Base-by-base conservation (phyloP, 1,284 basidiomycete genomes). In the Peniophora sp. region DNA sequence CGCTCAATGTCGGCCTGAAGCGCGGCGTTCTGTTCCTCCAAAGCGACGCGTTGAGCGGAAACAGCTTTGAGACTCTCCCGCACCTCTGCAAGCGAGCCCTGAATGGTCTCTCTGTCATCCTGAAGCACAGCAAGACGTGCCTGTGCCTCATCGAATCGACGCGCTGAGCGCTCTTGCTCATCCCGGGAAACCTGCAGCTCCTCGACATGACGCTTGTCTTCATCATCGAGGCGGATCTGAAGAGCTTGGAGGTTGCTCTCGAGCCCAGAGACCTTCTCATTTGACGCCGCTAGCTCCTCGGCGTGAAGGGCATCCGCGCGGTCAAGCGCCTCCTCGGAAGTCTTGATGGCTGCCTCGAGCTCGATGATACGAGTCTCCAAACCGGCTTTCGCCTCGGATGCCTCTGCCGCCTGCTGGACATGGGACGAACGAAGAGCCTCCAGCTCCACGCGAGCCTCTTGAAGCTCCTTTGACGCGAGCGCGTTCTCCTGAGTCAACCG, bases 1-100 rank as follows among this genome's bases (percentile, higher is more conserved):
- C 79, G 76, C 60, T 88, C 83, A 20, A 78, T 64, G 58, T 88
- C 83, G 2, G 83, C 81, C 50, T 78, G 75, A 15, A 87, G 65
- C 15, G 68, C 65, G 0, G 83, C 85, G 39, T 74, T 71, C 55
- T 81, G 70, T 34, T 71, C 69, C 53, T 85, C 78, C 22, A 84
- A n/a, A 15, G 43, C 43, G 23, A 20, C 43, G 23, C 43, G 20
- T 23, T 45, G n/a, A 8, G 14, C 23, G 9, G 18, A 24, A 24
- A 20, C 43, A 24, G 20, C 3, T n/a, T 20, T 22, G 5, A 45
- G 61, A 10, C 53, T 48, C 5, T 62, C 60, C 44, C 75, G 79
- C 62, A 83, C 81, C 47, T 74, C 69, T 52, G 76, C 72, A 24
- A 74, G 51, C 2, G 59, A 48, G 2, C n/a, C 47, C 27, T 50